Evolutionary conservation across 257 asterid genomes (phyloP).

Genomic region (Solanum rostratum): DNA sequence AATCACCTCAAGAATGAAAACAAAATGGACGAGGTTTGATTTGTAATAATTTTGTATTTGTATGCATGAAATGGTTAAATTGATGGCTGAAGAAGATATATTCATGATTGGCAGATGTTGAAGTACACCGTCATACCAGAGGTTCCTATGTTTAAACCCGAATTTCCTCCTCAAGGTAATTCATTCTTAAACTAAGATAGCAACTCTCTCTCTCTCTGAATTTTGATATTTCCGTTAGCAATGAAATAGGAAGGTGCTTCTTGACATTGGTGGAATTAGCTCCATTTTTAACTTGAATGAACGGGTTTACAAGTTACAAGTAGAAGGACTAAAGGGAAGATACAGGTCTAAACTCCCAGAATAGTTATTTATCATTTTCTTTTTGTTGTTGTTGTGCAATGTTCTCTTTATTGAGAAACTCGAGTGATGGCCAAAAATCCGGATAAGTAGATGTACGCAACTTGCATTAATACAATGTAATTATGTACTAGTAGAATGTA

Average conservation of each 20-base stretch:
- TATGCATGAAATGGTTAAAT: not conserved
- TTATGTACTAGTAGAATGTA: no score
- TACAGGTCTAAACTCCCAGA: not conserved
- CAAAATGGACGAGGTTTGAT: slow-evolving; percentile 49
- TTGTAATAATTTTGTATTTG: not conserved
- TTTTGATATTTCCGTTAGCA: not conserved
- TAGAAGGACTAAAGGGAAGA: not conserved
- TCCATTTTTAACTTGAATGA: not conserved
- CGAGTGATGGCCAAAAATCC: no score
- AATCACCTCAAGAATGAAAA: slow-evolving; percentile 53
- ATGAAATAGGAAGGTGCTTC: not conserved
- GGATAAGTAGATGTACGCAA: not conserved
- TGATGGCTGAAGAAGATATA: not conserved
- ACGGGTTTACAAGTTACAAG: not conserved
- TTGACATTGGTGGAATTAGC: not conserved
- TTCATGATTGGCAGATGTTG: slow-evolving; percentile 44
- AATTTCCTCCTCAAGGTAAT: slow-evolving; percentile 88
- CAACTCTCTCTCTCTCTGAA: no score
- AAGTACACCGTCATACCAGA: slow-evolving; percentile 86
- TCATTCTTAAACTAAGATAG: not conserved
- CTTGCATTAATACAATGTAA: no score
- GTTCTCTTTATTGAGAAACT: not conserved
- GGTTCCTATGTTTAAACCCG: slow-evolving; percentile 85
- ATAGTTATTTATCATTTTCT: no score
- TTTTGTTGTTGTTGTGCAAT: not conserved